Base-by-base conservation (phyloP, 805 yeast genomes). In the Kuraishia hungarica region DNA sequence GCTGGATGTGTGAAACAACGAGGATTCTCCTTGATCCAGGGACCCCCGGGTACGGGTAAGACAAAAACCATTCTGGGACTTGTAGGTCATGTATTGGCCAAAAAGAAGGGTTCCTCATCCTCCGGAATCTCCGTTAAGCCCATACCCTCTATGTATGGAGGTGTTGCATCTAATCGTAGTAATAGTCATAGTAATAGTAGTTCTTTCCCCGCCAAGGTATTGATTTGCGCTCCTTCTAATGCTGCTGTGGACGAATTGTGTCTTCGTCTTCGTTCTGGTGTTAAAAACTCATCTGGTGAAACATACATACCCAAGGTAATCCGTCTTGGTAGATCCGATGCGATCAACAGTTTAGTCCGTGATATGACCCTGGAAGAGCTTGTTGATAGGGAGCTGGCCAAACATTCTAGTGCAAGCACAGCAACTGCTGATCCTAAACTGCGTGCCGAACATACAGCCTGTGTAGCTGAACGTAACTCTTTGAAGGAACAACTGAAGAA, bases 41-140 rank as follows among this genome's bases (percentile, higher is more conserved):
- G 97, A 56, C 99, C 99, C 0, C 99, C 99, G 0, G 99, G 99
- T 69, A 93, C 98, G 0, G 99, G 99, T 74, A 94, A 94, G 68
- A 96, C 99, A 1, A 96, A 93, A 67, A 94, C 99, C 0, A 94
- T 96, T 71, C 68, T 94, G 50, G 97, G 97, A 23, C 85, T 93
- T 52, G 81, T 93, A 35, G 97, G 97, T 0, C 82, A 90, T 55
- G 82, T 84, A 57, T 67, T 88, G 49, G 78, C 89, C 0, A 7
- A 21, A 50, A 15, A 20, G 22, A 47, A 10, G 26, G 21, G 3
- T 6, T 3, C 15, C 23, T n/a, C 26, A 19, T 17, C 48, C 3
- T 13, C 50, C 17, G 50, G 23, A 5, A n/a, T 47, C 13, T n/a
- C 50, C 15, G 26, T 21, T 3, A 49, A 49, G 35, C 49, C 49